Conservation (phyloP, 129 eudicot species). For the Artemisia tridentata region DNA sequence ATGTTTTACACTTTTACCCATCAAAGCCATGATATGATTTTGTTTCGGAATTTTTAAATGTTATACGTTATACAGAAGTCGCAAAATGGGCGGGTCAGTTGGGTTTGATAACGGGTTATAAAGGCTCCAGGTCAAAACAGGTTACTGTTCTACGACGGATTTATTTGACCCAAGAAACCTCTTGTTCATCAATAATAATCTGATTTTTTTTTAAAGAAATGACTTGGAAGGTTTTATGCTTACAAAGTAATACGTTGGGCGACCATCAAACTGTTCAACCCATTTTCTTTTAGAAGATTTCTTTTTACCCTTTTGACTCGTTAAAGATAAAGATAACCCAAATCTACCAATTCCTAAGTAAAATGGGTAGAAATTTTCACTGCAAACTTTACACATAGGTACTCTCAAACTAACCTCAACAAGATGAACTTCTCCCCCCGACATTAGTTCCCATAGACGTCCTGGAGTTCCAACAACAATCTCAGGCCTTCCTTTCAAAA, state of each 20-base stretch:
- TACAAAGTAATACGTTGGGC: too few species aligned
- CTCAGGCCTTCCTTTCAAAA: constrained; percentile 86
- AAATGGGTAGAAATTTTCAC: not conserved
- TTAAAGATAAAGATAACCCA: not conserved
- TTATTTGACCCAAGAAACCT: too few species aligned
- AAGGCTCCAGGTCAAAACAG: not conserved
- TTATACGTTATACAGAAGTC: not conserved
- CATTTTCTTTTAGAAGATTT: too few species aligned
- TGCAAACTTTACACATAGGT: not conserved
- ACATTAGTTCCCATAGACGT: constrained; percentile 96
- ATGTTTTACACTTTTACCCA: too few species aligned
- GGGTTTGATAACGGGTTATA: not conserved
- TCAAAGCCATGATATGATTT: not conserved
- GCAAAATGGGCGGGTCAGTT: not conserved
- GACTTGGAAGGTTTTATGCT: too few species aligned
- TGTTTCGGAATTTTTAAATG: not conserved
- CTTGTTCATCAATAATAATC: too few species aligned
- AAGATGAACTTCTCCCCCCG: constrained; percentile 92
- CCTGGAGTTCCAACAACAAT: constrained; percentile 99
- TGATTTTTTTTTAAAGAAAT: too few species aligned
- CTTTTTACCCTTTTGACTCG: not conserved
- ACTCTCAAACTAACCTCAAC: constrained; percentile 58
- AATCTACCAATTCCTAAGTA: not conserved
- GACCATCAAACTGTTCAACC: too few species aligned
- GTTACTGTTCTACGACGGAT: not conserved